phyloP scores from a whole-genome alignment of 2,329 filamentous ascomycete genomes.

The Fusarium graminum region DNA sequence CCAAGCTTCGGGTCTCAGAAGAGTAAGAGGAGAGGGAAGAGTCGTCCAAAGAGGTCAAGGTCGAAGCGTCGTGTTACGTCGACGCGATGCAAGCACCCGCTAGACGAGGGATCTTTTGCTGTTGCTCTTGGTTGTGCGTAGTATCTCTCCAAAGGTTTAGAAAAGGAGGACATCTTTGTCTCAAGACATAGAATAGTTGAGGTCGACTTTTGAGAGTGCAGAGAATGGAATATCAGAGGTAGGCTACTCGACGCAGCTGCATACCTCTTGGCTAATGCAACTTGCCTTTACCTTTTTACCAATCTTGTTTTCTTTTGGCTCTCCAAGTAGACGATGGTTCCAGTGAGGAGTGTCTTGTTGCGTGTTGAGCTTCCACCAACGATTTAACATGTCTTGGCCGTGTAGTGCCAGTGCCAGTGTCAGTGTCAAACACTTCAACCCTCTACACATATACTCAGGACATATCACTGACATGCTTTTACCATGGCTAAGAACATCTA shows the following conservation, averaged over 20 bases:
- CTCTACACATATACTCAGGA: neutral
- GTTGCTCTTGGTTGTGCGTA: neutral
- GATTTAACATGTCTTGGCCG: neutral
- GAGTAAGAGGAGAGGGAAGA: slow-evolving; percentile 1
- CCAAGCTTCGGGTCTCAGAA: neutral
- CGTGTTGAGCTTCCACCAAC: slow-evolving; percentile 4
- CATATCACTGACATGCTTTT: too few relatives aligned
- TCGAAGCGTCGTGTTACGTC: slow-evolving; percentile 32
- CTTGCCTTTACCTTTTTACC: slow-evolving; percentile 6
- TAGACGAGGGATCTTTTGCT: slow-evolving; percentile 22
- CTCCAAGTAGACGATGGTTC: neutral
- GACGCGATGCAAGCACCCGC: slow-evolving; percentile 34
- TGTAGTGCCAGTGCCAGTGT: slow-evolving; percentile 7
- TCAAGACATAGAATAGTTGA: neutral
- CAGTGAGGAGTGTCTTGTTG: slow-evolving; percentile 1
- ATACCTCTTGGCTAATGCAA: slow-evolving; percentile 19
- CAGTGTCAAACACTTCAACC: neutral
- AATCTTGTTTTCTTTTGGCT: neutral
- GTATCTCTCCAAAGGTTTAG: too few relatives aligned
- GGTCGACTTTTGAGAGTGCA: neutral
- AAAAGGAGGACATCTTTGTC: neutral
- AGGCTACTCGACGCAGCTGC: neutral
- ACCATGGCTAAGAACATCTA: neutral
- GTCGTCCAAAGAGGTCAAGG: slow-evolving; percentile 32
- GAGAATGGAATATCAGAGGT: neutral